Conservation (phyloP, 148 eudicot genomes). For the Polygonum aviculare region DNA sequence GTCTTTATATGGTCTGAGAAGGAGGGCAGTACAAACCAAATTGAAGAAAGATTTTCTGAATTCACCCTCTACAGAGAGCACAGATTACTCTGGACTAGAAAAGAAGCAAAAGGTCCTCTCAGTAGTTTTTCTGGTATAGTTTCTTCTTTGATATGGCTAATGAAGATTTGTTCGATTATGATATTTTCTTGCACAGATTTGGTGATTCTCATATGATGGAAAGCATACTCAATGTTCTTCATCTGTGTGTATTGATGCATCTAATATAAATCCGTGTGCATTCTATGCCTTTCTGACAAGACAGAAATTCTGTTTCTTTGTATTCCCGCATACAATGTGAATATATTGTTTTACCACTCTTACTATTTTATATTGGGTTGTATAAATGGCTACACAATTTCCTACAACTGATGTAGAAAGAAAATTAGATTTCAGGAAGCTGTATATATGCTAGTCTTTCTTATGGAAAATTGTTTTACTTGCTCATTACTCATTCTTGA, state of each 20-base stretch:
- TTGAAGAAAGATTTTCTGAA: constrained; percentile 38
- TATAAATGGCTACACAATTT: neutral
- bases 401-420: neutral
- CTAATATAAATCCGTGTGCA: neutral
- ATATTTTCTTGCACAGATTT: neutral
- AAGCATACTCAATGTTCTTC: neutral
- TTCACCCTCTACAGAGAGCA: constrained; percentile 31
- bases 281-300: neutral
- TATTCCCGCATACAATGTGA: neutral
- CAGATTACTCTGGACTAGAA: constrained; percentile 53
- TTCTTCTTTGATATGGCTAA: constrained; percentile 6
- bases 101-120: constrained; percentile 87
- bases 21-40: constrained; percentile 56
- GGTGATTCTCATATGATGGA: neutral
- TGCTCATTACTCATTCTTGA: neutral
- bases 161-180: neutral
- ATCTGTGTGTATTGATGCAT: neutral
- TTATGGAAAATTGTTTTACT: neutral
- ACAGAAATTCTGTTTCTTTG: neutral
- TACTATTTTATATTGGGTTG: neutral
- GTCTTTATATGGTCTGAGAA: constrained; percentile 87
- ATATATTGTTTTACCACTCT: neutral
- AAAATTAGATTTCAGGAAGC: neutral
- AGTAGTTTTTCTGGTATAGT: constrained; percentile 75
- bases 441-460: neutral